These are phyloP conservation scores for Calonectria pseudoreteaudii DNA, from an alignment of 2,329 filamentous ascomycete species.

Conservation along the genomic window DNA sequence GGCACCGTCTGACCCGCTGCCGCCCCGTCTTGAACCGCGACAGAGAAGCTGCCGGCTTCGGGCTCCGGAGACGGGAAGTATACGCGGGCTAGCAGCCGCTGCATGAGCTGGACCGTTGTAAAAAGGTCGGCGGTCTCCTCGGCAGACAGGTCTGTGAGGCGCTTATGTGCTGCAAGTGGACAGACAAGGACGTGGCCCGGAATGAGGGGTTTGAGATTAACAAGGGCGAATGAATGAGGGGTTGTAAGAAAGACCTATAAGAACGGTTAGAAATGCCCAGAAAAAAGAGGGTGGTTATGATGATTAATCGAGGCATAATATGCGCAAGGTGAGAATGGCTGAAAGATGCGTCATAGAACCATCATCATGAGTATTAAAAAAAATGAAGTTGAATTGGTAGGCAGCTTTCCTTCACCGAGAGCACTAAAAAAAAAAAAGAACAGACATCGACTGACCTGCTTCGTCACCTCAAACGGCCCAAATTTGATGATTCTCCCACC, in stretches of 20 bases:
- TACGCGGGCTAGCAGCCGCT: slow-evolving; percentile 75
- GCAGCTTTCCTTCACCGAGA: neutral
- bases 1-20: slow-evolving; percentile 94
- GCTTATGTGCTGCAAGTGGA: slow-evolving; percentile 75
- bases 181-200: slow-evolving; percentile 95
- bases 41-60: slow-evolving; percentile 82
- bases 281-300: neutral
- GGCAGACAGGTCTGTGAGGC: slow-evolving; percentile 79
- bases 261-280: neutral
- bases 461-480: slow-evolving; percentile 80
- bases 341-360: neutral
- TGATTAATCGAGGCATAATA: neutral
- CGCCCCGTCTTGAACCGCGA: slow-evolving; percentile 92
- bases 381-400: neutral
- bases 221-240: slow-evolving; percentile 83
- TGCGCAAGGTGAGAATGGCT: neutral
- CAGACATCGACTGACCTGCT: slow-evolving; percentile 66
- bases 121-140: slow-evolving; percentile 86
- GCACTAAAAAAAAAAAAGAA: no score
- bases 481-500: slow-evolving; percentile 66
- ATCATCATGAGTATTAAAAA: neutral
- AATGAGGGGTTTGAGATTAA: slow-evolving; percentile 94
- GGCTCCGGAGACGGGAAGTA: slow-evolving; percentile 67
- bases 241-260: slow-evolving; percentile 87
- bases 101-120: slow-evolving; percentile 84